Conservation (phyloP, 768 basidiomycete genomes). For the Russula earlei region DNA sequence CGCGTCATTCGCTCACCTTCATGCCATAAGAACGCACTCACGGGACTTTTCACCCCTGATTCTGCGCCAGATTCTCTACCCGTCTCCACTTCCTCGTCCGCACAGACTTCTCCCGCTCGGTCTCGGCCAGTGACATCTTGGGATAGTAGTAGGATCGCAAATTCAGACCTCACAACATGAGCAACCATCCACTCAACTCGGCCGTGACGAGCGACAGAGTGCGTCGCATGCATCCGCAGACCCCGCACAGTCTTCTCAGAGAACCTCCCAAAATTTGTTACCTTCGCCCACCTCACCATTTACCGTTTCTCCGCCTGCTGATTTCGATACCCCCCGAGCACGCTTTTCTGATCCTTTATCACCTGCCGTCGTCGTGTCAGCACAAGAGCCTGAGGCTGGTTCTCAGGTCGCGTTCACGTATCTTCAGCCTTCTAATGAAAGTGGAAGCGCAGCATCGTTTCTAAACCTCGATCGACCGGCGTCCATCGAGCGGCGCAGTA, state of each 20-base stretch:
- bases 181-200: neutral
- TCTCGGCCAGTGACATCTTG: neutral
- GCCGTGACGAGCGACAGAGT: slow-evolving; percentile 1
- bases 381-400: slow-evolving; percentile 7
- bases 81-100: neutral
- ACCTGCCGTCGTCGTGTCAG: slow-evolving; percentile 3
- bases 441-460: slow-evolving; percentile 7
- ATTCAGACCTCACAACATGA: neutral
- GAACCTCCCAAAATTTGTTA: neutral
- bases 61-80: neutral
- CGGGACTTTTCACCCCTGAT: neutral
- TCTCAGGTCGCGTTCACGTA: slow-evolving; percentile 8
- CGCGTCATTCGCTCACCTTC: neutral
- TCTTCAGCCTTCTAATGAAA: slow-evolving; percentile 12
- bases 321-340: neutral
- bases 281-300: slow-evolving; percentile 1
- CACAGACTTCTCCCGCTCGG: neutral
- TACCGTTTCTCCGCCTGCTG: neutral
- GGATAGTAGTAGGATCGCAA: neutral
- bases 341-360: neutral
- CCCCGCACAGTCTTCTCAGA: neutral
- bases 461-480: slow-evolving; percentile 22
- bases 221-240: neutral
- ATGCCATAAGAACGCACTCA: neutral
- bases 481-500: slow-evolving; percentile 26